phyloP scores from a whole-genome alignment of 2,329 filamentous ascomycete species.

The Cadophora malorum region DNA sequence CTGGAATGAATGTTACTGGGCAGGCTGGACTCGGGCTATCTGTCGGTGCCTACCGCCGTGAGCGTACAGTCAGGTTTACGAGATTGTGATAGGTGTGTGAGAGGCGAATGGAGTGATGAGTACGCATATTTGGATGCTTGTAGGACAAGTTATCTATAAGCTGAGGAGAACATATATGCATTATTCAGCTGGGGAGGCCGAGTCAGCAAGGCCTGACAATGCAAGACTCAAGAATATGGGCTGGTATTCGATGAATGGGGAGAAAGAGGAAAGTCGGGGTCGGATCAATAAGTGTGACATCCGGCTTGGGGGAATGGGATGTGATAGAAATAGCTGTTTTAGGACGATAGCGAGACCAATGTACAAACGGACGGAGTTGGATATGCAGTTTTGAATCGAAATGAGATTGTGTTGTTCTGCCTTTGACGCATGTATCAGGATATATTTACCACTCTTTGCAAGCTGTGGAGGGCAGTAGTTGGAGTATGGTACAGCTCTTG shows the following conservation, averaged over 20 bases:
- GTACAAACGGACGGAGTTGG: background rate
- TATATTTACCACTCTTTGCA: background rate
- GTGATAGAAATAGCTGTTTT: constrained; percentile 1
- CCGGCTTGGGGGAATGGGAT: constrained; percentile 4
- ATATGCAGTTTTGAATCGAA: constrained; percentile 6
- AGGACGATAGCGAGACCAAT: background rate
- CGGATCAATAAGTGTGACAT: constrained; percentile 5
- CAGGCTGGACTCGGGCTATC: background rate
- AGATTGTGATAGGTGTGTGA: constrained; percentile 1
- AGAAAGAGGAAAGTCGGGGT: background rate
- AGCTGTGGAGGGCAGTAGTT: background rate
- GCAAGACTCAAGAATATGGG: background rate
- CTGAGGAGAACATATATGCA: constrained; percentile 6
- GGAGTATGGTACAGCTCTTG: background rate
- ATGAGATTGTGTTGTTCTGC: constrained; percentile 1
- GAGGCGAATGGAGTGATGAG: background rate
- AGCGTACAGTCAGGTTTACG: constrained; percentile 13
- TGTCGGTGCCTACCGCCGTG: background rate
- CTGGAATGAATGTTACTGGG: background rate
- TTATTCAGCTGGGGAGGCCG: constrained; percentile 16
- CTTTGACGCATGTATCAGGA: constrained; percentile 7
- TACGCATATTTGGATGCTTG: background rate
- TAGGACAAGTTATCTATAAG: background rate
- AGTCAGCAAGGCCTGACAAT: background rate
- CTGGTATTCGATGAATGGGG: background rate